Conservation (phyloP, 1,139 yeast species). For the Kodamaea suecica region DNA sequence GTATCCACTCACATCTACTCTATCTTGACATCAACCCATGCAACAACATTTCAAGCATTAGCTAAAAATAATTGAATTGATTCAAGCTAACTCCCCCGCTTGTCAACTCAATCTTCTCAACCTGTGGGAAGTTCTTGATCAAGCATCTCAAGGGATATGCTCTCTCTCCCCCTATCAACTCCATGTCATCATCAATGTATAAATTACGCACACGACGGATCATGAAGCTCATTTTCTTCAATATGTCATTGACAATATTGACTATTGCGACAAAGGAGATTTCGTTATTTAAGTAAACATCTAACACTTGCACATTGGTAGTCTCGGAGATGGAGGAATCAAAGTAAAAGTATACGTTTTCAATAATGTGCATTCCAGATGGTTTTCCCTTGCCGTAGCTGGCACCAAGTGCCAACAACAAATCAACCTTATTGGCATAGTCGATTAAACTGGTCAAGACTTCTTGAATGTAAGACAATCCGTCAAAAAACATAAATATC, state of each 20-base stretch:
- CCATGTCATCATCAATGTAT: constrained; percentile 33
- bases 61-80: constrained; percentile 7
- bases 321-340: constrained; percentile 25
- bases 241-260: constrained; percentile 34
- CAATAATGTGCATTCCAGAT: constrained; percentile 12
- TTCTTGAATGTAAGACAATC: constrained; percentile 32
- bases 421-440: constrained; percentile 14
- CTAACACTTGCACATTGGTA: constrained; percentile 6
- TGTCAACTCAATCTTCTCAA: constrained; percentile 32
- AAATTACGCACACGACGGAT: constrained; percentile 31
- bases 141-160: constrained; percentile 31
- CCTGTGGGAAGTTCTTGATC: constrained; percentile 32
- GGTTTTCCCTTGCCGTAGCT: constrained; percentile 8
- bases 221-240: constrained; percentile 36
- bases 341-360: constrained; percentile 35
- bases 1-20: too few species aligned
- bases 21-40: too few species aligned
- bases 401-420: constrained; percentile 8
- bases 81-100: constrained; percentile 16
- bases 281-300: constrained; percentile 10
- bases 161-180: constrained; percentile 29
- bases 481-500: constrained; percentile 41
- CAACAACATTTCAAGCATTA: too few species aligned
- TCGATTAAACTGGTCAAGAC: constrained; percentile 33
- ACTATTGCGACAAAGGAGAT: constrained; percentile 28